phyloP scores from a whole-genome alignment of 2,329 filamentous ascomycete genomes.

The Sphaceloma murrayae region DNA sequence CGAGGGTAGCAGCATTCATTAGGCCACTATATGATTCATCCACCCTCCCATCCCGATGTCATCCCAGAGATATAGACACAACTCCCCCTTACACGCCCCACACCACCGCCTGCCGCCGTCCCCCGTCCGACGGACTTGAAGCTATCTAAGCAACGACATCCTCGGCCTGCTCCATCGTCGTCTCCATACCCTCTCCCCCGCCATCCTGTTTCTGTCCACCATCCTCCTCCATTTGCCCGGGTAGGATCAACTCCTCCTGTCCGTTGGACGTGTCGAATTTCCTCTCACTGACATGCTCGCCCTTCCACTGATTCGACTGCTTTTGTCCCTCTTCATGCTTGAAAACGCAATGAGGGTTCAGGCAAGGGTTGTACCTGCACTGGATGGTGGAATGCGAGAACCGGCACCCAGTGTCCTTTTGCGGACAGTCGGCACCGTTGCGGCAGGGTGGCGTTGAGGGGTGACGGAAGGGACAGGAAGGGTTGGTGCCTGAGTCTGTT shows the following conservation, averaged over 20 bases:
- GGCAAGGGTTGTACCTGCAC: constrained; percentile 87
- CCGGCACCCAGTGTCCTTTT: constrained; percentile 55
- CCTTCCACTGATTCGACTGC: constrained; percentile 76
- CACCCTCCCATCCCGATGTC: too few species aligned
- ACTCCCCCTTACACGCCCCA: too few species aligned
- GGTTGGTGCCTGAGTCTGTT: constrained; percentile 51
- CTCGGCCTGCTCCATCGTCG: constrained; percentile 2
- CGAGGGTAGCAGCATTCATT: too few species aligned
- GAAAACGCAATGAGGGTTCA: constrained; percentile 78
- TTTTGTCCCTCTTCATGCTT: constrained; percentile 85
- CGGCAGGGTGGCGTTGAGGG: constrained; percentile 78
- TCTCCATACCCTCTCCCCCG: constrained; percentile 1
- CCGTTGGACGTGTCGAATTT: constrained; percentile 19
- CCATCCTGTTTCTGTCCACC: neutral
- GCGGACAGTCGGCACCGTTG: constrained; percentile 76
- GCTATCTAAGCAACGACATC: constrained; percentile 14
- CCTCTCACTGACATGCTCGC: constrained; percentile 29
- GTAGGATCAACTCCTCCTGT: constrained; percentile 29
- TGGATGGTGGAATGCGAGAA: constrained; percentile 78
- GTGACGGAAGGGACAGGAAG: constrained; percentile 79
- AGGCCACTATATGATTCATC: too few species aligned
- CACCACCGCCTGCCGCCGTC: too few species aligned
- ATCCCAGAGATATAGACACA: too few species aligned
- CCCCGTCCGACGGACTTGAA: too few species aligned
- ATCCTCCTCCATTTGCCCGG: constrained; percentile 21